Evolutionary conservation across 305 asterid genomes (phyloP), one percentile per base, ranked within the genome.

Genomic region (Fraxinus albicans): DNA sequence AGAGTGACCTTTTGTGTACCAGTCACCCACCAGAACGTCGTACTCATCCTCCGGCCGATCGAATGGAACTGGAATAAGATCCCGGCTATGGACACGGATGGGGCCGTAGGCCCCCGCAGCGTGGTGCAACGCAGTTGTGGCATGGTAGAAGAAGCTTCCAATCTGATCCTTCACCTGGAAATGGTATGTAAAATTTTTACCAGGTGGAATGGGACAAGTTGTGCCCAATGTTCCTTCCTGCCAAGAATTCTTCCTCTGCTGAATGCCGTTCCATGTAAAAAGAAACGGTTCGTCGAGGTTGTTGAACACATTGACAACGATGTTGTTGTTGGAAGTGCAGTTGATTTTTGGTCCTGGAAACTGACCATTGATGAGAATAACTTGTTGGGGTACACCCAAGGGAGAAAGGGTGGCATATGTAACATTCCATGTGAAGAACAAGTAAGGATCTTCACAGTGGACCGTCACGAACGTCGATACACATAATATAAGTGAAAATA

Each of bases 101-200:
- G 85, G 83, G 25, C 97, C 97, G 33, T 76, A 90, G 0, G 92
- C 95, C 0, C 97, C 97, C 0, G 92, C 92, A 0, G 91, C 91
- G 1, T 90, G 87, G 83, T 88, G 95, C 81, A 89, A 75, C 25
- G 88, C 47, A 4, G 94, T 89, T 44, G 91, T 76, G 15, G 97
- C 91, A 38, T 90, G 87, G 77, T 93, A 91, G 13, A 55, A 91
- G 65, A 84, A 93, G 85, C 83, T 85, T 3, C 97, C 94, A 0
- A 91, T 91, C 44, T 93, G 97, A 60, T 91, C 97, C 89, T 93
- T 91, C 1, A 89, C 93, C 47, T 91, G 97, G 79, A 93, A 91
- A 0, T 33, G 82, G 74, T 42, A 90, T 0, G 97, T 93, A 78
- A 34, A 89, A 58, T 91, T 93, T 1, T 87, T 70, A 1, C 91